Conservation (phyloP, 495 filamentous ascomycete genomes). For the Parathielavia hyrcaniae region DNA sequence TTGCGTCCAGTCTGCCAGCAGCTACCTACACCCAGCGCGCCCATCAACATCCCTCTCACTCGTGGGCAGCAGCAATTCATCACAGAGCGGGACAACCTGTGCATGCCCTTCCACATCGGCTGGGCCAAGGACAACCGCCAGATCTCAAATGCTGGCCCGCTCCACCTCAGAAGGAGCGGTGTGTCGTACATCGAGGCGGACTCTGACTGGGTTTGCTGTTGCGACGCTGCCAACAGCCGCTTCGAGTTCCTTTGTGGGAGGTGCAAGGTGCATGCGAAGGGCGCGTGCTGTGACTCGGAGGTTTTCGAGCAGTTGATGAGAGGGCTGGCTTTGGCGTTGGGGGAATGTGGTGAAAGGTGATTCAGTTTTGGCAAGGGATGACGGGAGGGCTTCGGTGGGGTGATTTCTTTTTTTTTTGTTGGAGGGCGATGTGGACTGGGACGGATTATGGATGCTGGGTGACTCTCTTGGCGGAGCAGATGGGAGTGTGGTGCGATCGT, state of each 20-base stretch:
- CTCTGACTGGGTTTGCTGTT: slow-evolving; percentile 19
- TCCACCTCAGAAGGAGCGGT: neutral
- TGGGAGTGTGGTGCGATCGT: too few relatives aligned
- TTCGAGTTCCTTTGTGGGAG: slow-evolving; percentile 12
- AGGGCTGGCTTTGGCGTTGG: neutral
- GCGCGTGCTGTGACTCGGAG: neutral
- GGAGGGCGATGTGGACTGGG: too few relatives aligned
- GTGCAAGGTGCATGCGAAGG: slow-evolving; percentile 9
- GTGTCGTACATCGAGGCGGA: neutral
- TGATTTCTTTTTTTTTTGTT: too few relatives aligned
- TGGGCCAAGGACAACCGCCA: neutral
- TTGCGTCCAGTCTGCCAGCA: neutral
- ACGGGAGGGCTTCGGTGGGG: too few relatives aligned
- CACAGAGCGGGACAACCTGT: neutral
- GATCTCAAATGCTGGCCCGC: neutral
- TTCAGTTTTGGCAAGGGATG: too few relatives aligned
- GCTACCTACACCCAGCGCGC: neutral
- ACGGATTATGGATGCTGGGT: too few relatives aligned
- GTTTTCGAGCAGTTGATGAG: neutral
- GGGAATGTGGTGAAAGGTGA: neutral
- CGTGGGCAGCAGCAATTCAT: neutral
- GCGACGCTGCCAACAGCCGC: neutral
- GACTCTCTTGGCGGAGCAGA: too few relatives aligned
- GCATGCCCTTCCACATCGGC: neutral
- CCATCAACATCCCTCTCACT: neutral